Evolutionary conservation across 1,284 basidiomycete genomes (phyloP), one percentile per base, ranked within the genome.

Genomic region (Cutaneotrichosporon sp.): DNA sequence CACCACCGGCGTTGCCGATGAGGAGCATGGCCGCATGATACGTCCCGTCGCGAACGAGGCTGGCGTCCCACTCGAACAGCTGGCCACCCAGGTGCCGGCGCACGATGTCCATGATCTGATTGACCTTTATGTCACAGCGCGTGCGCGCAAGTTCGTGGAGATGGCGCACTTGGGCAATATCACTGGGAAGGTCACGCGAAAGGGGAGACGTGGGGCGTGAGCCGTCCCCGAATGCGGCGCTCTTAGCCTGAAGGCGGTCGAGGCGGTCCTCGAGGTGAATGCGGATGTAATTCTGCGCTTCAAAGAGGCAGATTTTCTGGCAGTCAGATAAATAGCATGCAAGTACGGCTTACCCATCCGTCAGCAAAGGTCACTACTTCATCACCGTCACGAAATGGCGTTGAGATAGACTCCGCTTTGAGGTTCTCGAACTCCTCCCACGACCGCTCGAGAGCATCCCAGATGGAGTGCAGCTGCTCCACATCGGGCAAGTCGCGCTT

Each of bases 51-150:
- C 87, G 81, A 37, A 89, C 83, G 5, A 90, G 78, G 20, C 85
- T 84, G 1, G 87, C 82, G 65, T 92, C 90, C 78, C 85, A 90
- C 60, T 81, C 80, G 67, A 92, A 90, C 61, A 91, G 81, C 48
- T 78, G 61, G 3, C 64, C 61, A 1, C 68, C 67, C 4, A 70
- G 52, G 38, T 74, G 68, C n/a, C 42, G 35, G 35, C 58, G 78
- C 17, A 90, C 80, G 26, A 79, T 76, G 6, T 81, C 82, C 25
- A 84, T 75, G 31, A 79, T 73, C 48, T 79, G 76, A 56, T 78
- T 70, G 51, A 64, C 64, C 48, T 70, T 55, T 5, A 65, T 55
- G 16, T 70, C 66, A 50, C 81, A 84, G 57, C 81, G 80, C 16
- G 79, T 55, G 75, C 82, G 70, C 61, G 79, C 82, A 71, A 78